These are phyloP conservation scores for Phytophthora capsici DNA, from an alignment of 352 stramenopile species.

Conservation along the genomic window DNA sequence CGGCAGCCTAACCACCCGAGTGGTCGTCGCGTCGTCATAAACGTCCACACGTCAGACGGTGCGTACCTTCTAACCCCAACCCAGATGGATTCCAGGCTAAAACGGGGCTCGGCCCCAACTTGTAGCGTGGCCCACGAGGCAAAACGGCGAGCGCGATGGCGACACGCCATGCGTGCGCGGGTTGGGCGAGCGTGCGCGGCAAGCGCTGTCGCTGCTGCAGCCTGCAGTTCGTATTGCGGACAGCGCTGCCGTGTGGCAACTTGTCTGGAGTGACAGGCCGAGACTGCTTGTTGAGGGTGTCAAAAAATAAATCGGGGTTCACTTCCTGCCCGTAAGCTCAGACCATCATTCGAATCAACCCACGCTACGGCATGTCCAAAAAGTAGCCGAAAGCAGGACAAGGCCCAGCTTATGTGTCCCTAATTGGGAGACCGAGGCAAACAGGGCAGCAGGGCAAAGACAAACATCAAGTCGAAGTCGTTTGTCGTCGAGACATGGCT, in stretches of 20 bases:
- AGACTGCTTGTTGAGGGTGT: slow-evolving; percentile 8
- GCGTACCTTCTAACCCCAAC: slow-evolving; percentile 29
- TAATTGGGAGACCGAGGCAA: not conserved
- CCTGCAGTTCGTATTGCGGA: not conserved
- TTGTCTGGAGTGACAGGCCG: not conserved
- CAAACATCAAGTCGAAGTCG: slow-evolving; percentile 16
- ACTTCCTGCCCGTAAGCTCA: slow-evolving; percentile 1
- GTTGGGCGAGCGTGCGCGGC: slow-evolving; percentile 6
- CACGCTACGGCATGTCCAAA: slow-evolving; percentile 15
- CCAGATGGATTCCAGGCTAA: slow-evolving; percentile 39
- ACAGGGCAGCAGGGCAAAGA: slow-evolving; percentile 10
- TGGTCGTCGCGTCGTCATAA: slow-evolving; percentile 36
- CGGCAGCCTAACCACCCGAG: slow-evolving; percentile 34
- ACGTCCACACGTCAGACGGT: slow-evolving; percentile 44
- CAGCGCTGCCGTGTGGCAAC: not conserved
- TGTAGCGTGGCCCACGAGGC: slow-evolving; percentile 1
- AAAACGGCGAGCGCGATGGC: slow-evolving; percentile 29
- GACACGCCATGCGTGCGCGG: slow-evolving; percentile 32
- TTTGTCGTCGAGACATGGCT: slow-evolving; percentile 36
- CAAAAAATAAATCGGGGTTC: slow-evolving; percentile 18
- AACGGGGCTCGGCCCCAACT: slow-evolving; percentile 16
- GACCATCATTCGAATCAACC: slow-evolving; percentile 24
- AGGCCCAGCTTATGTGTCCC: no score
- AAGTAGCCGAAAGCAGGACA: not conserved
- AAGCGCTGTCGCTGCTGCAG: not conserved